Evolutionary conservation across 805 yeast species (phyloP).

Genomic region (Candida vaughaniae): DNA sequence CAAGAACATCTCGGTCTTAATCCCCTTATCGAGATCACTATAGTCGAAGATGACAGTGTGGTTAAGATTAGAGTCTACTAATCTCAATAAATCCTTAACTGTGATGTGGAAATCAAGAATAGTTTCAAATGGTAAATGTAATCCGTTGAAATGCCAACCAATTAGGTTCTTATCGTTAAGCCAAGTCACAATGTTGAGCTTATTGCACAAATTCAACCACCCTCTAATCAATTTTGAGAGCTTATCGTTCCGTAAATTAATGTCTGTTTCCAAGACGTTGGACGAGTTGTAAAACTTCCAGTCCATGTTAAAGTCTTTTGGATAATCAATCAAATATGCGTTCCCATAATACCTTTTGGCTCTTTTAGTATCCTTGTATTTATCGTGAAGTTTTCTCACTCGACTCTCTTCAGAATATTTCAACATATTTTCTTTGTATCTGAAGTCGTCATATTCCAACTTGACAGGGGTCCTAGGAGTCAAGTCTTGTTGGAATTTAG

Average conservation of each 20-base stretch:
- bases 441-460: constrained; percentile 9
- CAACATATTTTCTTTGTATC: neutral
- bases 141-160: constrained; percentile 52
- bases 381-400: constrained; percentile 4
- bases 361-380: constrained; percentile 12
- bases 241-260: constrained; percentile 4
- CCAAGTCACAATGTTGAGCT: constrained; percentile 38
- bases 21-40: constrained; percentile 11
- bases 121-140: constrained; percentile 53
- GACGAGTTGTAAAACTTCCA: constrained; percentile 14
- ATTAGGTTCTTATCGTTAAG: constrained; percentile 34
- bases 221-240: constrained; percentile 42
- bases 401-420: constrained; percentile 3
- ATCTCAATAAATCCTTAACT: constrained; percentile 38
- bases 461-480: constrained; percentile 3
- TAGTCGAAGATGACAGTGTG: constrained; percentile 41
- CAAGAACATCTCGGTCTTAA: constrained; percentile 25
- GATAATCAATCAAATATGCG: constrained; percentile 10
- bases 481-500: constrained; percentile 7
- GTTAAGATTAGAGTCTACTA: constrained; percentile 39
- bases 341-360: constrained; percentile 14
- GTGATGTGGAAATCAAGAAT: constrained; percentile 53
- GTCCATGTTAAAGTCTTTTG: constrained; percentile 7
- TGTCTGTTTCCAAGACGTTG: constrained; percentile 5
- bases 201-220: constrained; percentile 44